Evolutionary conservation across 768 basidiomycete genomes (phyloP).

Genomic region (Suillus paluster): DNA sequence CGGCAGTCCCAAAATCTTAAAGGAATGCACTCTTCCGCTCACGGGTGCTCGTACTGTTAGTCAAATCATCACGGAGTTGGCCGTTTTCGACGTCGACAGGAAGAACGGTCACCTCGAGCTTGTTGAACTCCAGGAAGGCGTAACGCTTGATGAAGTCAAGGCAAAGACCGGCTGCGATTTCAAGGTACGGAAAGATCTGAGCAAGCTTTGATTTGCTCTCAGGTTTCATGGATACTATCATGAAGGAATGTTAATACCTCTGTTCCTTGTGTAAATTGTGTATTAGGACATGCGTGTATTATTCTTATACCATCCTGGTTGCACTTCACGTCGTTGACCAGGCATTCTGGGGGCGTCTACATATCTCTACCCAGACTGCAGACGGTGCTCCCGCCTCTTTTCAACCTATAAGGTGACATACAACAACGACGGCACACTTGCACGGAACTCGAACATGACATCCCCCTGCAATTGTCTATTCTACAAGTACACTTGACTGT

Average conservation of each 20-base stretch:
- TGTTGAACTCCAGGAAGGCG: constrained; percentile 82
- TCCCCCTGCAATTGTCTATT: background rate
- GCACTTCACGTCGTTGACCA: too few relatives aligned
- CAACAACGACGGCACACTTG: too few relatives aligned
- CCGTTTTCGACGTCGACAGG: constrained; percentile 88
- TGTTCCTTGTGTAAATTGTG: background rate
- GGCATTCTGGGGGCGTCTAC: too few relatives aligned
- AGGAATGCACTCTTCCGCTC: constrained; percentile 80
- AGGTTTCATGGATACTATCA: constrained; percentile 16
- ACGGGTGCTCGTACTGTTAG: constrained; percentile 90
- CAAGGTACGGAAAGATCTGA: constrained; percentile 56
- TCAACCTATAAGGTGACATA: too few relatives aligned
- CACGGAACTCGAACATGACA: too few relatives aligned
- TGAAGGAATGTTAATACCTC: background rate
- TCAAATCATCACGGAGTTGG: constrained; percentile 91
- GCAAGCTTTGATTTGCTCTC: constrained; percentile 44
- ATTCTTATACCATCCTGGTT: background rate
- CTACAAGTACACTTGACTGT: background rate
- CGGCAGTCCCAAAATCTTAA: constrained; percentile 86
- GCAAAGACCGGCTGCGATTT: constrained; percentile 90
- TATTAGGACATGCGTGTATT: background rate
- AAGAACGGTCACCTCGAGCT: constrained; percentile 71
- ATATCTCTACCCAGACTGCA: too few relatives aligned
- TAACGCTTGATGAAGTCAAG: constrained; percentile 80
- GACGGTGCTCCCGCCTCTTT: too few relatives aligned